Evolutionary conservation across 1,284 basidiomycete species (phyloP), one percentile per base, ranked within the genome.

Genomic region (Cryptococcus hybrid): DNA sequence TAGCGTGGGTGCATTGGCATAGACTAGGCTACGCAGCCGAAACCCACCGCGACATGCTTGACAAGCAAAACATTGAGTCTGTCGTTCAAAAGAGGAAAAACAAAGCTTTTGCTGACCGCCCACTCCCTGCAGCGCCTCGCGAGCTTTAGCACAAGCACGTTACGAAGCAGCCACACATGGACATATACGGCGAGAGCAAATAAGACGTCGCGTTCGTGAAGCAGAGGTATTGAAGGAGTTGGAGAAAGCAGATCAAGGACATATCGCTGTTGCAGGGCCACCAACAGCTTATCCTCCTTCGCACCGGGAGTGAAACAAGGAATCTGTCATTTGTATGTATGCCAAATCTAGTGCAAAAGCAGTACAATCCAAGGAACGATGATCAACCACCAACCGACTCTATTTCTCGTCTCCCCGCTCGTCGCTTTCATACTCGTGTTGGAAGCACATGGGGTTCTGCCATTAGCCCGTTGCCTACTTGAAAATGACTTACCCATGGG

Each of bases 141-240:
- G 73, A 42, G 71, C 75, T 2, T 58, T 78, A 1, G 76, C 73
- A 0, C 68, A 72, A 50, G 77, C 77, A 1, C 59, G 72, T 18
- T 59, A 65, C 35, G 77, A 78, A 57, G 77, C 77, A 3, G 67
- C 66, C 7, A 52, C 69, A 15, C 66, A 71, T 49, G 77, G 77
- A 11, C 64, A 63, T 15, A 69, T 69, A 44, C 67, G 76, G 8
- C 58, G 75, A 9, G 77, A 78, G 51, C 58, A 63, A 48, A 76
- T 78, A 52, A 65, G 70, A 35, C 65, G 75, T 2, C 55, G 70
- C 24, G 74, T 78, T 0, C 60, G 71, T 5, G 69, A 73, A 58
- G 59, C 57, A 7, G 64, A 69, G 47, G 68, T 74, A 7, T 48
- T 77, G 43, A 58, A 55, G 43, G 75, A 76, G 59, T 62, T 73